These are phyloP conservation scores for Talaromyces sp. DNA, from an alignment of 2,329 filamentous ascomycete species.

Conservation along the genomic window DNA sequence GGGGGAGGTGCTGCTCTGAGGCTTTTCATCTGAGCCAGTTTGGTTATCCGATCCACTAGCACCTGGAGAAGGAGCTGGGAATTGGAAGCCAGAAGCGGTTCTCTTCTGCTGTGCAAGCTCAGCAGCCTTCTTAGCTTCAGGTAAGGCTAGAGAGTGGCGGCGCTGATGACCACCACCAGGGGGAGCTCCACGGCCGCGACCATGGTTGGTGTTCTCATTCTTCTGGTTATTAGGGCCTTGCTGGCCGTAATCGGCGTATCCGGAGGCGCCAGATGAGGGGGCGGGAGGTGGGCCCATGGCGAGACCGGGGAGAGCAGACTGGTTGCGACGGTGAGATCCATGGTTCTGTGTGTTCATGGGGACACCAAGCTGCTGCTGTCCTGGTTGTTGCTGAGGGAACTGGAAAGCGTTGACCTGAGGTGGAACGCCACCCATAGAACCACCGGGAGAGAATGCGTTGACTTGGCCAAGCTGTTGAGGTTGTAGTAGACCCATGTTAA, in stretches of 20 bases:
- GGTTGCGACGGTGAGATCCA: constrained; percentile 93
- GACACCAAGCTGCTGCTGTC: constrained; percentile 64
- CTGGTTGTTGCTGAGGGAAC: constrained; percentile 76
- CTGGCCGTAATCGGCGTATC: constrained; percentile 74
- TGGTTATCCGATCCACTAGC: constrained; percentile 56
- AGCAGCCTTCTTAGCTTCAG: constrained; percentile 96
- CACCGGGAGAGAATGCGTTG: constrained; percentile 71
- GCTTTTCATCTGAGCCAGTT: constrained; percentile 56
- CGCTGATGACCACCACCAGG: constrained; percentile 79
- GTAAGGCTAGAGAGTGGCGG: constrained; percentile 89
- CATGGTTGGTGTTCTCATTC: constrained; percentile 68
- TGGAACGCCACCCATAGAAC: constrained; percentile 70
- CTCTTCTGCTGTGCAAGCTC: constrained; percentile 96
- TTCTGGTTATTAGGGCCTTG: constrained; percentile 66
- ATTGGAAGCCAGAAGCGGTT: constrained; percentile 92
- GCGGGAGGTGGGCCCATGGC: constrained; percentile 88
- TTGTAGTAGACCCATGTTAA: constrained; percentile 94
- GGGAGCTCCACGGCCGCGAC: constrained; percentile 74
- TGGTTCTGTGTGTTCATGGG: constrained; percentile 76
- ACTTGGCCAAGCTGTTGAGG: constrained; percentile 78
- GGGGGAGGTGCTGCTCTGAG: constrained; percentile 46
- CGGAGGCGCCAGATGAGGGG: constrained; percentile 83
- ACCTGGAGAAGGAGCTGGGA: constrained; percentile 74
- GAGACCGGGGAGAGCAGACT: constrained; percentile 93
- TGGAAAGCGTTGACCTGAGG: constrained; percentile 81